Percentiles rank a stretch among this genome's conserved stretches.
These are phyloP conservation scores for Phytophthora vignae DNA, from an alignment of 352 stramenopile genomes.

Conservation along the genomic window DNA sequence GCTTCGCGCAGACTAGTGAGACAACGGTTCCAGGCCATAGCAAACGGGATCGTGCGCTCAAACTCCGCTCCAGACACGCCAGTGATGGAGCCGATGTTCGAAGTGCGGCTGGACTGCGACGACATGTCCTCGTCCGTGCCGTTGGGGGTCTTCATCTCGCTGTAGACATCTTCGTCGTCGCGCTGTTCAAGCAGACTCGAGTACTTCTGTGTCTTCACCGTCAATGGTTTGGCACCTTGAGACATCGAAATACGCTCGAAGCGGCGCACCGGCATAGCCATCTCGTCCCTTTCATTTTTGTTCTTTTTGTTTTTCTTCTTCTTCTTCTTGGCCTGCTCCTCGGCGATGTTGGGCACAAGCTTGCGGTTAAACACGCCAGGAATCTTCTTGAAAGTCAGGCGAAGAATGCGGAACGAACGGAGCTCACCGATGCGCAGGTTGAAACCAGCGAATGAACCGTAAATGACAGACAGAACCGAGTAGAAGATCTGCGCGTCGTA, in stretches of 20 bases:
- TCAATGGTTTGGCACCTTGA: constrained; percentile 75
- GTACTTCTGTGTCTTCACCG: constrained; percentile 87
- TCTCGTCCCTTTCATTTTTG: constrained; percentile 61
- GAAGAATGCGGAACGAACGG: constrained; percentile 85
- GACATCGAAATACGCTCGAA: constrained; percentile 89
- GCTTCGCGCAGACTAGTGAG: constrained; percentile 76
- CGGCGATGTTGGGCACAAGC: constrained; percentile 82
- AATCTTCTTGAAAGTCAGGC: constrained; percentile 86
- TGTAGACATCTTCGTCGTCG: constrained; percentile 64
- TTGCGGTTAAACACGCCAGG: constrained; percentile 88
- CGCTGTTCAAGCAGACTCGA: constrained; percentile 72
- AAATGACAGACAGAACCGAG: constrained; percentile 78
- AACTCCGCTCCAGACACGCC: constrained; percentile 82
- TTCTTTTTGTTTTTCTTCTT: constrained; percentile 68
- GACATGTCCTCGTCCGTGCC: constrained; percentile 69
- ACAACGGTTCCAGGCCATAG: constrained; percentile 88
- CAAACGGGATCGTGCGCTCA: constrained; percentile 85
- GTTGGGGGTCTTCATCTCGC: constrained; percentile 66
- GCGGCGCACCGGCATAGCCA: constrained; percentile 65
- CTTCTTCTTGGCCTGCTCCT: constrained; percentile 77
- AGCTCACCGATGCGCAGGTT: constrained; percentile 87
- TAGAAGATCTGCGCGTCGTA: constrained; percentile 91
- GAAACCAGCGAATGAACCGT: constrained; percentile 84
- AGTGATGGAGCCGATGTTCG: constrained; percentile 76
- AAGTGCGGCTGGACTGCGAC: constrained; percentile 54